Evolutionary conservation across 768 basidiomycete species (phyloP).

Genomic region (Lentinula lateritia): DNA sequence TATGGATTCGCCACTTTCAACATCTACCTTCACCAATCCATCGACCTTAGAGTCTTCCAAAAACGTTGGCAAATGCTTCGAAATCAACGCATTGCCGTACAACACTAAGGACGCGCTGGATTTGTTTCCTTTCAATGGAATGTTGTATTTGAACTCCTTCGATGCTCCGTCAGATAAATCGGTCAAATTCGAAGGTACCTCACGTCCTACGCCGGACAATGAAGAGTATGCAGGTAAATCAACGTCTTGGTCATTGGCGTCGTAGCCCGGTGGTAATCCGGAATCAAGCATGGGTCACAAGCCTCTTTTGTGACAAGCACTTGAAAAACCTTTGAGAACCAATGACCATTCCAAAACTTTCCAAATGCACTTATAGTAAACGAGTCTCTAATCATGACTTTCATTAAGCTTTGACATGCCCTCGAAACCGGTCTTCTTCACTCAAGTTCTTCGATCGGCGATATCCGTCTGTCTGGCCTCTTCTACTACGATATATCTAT

Average conservation of each 20-base stretch:
- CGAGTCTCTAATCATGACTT: too few relatives aligned
- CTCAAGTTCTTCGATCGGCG: too few relatives aligned
- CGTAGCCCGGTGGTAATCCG: background rate
- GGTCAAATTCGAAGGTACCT: background rate
- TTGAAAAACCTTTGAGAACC: too few relatives aligned
- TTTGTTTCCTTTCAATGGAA: background rate
- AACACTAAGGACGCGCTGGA: conserved; percentile 35
- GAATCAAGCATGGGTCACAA: background rate
- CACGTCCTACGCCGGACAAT: background rate
- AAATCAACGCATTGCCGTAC: conserved; percentile 27
- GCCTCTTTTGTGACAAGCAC: too few relatives aligned
- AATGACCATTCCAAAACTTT: too few relatives aligned
- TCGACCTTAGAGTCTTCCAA: conserved; percentile 16
- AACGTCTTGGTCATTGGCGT: background rate
- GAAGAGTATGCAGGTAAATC: conserved; percentile 5
- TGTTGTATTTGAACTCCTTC: background rate
- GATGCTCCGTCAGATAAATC: background rate
- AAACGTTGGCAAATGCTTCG: conserved; percentile 18
- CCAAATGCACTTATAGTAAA: too few relatives aligned
- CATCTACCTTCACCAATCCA: conserved; percentile 12
- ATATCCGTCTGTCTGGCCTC: too few relatives aligned
- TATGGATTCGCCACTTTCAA: conserved; percentile 25
- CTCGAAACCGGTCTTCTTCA: too few relatives aligned
- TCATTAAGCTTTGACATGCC: too few relatives aligned
- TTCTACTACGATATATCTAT: too few relatives aligned